Conservation (phyloP, 345 rosid genomes). For the Populus davidiana region DNA sequence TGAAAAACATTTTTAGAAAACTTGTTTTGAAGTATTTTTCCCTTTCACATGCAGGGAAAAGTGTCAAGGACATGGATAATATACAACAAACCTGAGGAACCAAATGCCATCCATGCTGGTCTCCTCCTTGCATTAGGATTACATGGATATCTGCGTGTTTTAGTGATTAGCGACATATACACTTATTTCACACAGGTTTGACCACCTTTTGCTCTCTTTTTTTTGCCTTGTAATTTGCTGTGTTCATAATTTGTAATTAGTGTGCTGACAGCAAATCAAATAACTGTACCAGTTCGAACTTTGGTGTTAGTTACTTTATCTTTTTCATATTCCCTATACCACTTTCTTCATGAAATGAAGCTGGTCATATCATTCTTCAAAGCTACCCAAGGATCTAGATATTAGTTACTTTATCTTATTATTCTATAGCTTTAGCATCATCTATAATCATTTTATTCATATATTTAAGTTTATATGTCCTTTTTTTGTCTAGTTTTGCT, state of each 20-base stretch:
- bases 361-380: too few relatives aligned
- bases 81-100: conserved; percentile 87
- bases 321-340: too few relatives aligned
- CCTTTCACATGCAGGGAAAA: conserved; percentile 63
- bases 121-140: conserved; percentile 91
- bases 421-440: neutral
- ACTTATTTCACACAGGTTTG: conserved; percentile 79
- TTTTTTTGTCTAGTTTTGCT: conserved; percentile 9
- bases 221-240: neutral
- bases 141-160: conserved; percentile 83
- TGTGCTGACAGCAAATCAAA: neutral
- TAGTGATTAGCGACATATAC: conserved; percentile 75
- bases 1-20: conserved; percentile 3
- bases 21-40: conserved; percentile 1
- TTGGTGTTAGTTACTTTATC: too few relatives aligned
- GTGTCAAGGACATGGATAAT: conserved; percentile 93
- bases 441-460: neutral
- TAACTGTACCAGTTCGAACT: too few relatives aligned
- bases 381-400: neutral
- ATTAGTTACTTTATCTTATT: neutral
- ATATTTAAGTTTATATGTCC: neutral
- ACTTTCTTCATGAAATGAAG: too few relatives aligned
- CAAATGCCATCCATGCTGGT: conserved; percentile 86
- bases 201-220: conserved; percentile 5
- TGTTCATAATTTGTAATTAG: neutral